phyloP scores from a whole-genome alignment of 805 yeast genomes.

The Candida insectalens region DNA sequence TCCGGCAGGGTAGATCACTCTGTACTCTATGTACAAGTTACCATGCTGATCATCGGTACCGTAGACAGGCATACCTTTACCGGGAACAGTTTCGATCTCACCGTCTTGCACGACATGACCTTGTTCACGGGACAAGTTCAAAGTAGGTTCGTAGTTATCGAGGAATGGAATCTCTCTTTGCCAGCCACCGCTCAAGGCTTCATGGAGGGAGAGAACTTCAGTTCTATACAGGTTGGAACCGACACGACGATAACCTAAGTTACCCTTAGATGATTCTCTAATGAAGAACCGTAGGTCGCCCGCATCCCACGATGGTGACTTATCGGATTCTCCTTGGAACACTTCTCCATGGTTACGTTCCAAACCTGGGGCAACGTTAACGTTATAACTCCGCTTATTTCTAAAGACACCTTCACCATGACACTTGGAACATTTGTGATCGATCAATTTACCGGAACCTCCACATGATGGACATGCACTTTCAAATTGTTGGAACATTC shows the following conservation, averaged over 20 bases:
- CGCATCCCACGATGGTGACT: conserved; percentile 69
- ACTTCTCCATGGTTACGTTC: conserved; percentile 48
- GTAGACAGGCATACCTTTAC: conserved; percentile 77
- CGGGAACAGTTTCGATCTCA: conserved; percentile 59
- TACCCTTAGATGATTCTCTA: conserved; percentile 41
- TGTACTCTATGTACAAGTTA: conserved; percentile 41
- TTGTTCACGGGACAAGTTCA: conserved; percentile 34
- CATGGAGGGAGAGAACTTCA: conserved; percentile 63
- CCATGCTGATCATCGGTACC: conserved; percentile 45
- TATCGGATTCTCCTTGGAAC: conserved; percentile 72
- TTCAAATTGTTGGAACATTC: conserved; percentile 82
- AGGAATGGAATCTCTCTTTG: conserved; percentile 52
- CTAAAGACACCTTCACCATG: conserved; percentile 57
- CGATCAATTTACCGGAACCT: conserved; percentile 66
- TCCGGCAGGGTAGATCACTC: conserved; percentile 35
- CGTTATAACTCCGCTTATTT: conserved; percentile 43
- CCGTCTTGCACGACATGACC: conserved; percentile 55
- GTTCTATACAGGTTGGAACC: conserved; percentile 68
- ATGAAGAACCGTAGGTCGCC: conserved; percentile 70
- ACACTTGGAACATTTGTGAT: conserved; percentile 59
- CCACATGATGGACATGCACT: conserved; percentile 69
- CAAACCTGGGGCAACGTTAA: conserved; percentile 65
- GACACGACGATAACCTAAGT: conserved; percentile 81
- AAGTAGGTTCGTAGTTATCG: conserved; percentile 43
- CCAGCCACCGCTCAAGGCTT: conserved; percentile 82